Evolutionary conservation across 805 yeast species (phyloP), one percentile per base, ranked within the genome.

Genomic region (Schizosaccharomyces osmophilus): DNA sequence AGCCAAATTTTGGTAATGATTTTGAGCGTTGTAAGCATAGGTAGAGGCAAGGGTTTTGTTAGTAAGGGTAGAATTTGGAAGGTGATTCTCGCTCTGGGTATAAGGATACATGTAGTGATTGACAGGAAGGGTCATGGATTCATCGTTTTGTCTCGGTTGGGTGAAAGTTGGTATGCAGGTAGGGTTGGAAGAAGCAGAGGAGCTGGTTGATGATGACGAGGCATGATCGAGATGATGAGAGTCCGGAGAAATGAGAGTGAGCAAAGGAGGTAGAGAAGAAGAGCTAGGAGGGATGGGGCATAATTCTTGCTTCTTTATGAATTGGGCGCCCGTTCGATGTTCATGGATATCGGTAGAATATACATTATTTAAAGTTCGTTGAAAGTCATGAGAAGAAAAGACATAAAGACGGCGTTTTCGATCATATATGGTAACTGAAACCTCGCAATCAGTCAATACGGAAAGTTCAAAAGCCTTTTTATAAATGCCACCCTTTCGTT

Each of bases 401-500:
- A 90, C 95, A 69, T 85, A 88, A 29, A 88, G 79, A 67, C 84
- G 85, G 48, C 75, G 70, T 68, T 87, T 88, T 67, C 81, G 81
- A 22, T 95, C 95, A 45, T 88, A 75, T 31, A 90, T 87, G 17
- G 90, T 82, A 39, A 90, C 90, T 1, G 97, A 94, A 39, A 93
- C 77, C 68, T 90, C 97, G 5, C 88, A 95, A 64, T 87, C 89
- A 72, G 97, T 90, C 48, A 90, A 76, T 11, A 90, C 90, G 0
- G 96, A 82, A 62, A 93, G 76, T 71, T 85, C 93, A 69, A 84
- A 85, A 1, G 90, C 90, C 70, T 84, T 85, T 63, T 75, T 75
- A 69, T 93, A 89, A 41, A 90, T 75, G 1, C 98, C 98, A 0
- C 95, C 94, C 71, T 90, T 90, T 62, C 98, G 79, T 72, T 90